Evolutionary conservation across 2,329 filamentous ascomycete species (phyloP).

Genomic region (Periconia macrospinosa): DNA sequence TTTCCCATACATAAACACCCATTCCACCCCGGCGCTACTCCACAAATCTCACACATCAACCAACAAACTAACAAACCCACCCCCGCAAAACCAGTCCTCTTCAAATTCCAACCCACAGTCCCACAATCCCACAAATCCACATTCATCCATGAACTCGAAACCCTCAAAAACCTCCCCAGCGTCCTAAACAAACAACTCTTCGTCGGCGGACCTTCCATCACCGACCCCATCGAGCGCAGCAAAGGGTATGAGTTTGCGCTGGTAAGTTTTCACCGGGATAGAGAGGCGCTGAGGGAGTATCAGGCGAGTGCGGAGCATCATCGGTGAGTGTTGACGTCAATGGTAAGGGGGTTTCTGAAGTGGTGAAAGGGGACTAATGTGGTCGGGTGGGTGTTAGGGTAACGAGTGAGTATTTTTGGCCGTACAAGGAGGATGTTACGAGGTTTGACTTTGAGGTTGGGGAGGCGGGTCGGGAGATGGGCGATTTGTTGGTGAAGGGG

Average conservation of each 20-base stretch:
- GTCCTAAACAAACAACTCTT: slow-evolving; percentile 54
- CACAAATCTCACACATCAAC: too few species aligned
- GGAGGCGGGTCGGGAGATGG: slow-evolving; percentile 38
- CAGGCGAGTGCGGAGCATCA: slow-evolving; percentile 58
- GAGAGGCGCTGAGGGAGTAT: slow-evolving; percentile 52
- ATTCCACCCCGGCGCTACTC: too few species aligned
- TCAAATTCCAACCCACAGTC: slow-evolving; percentile 24
- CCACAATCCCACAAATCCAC: slow-evolving; percentile 46
- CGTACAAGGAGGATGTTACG: slow-evolving; percentile 56
- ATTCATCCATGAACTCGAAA: slow-evolving; percentile 53
- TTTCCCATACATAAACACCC: neutral
- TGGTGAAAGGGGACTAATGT: too few species aligned
- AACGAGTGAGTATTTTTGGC: slow-evolving; percentile 55
- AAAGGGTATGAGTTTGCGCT: slow-evolving; percentile 58
- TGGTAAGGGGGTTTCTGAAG: neutral
- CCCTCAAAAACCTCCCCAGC: slow-evolving; percentile 52
- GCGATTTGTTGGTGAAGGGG: neutral
- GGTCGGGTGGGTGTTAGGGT: slow-evolving; percentile 48
- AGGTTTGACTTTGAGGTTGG: slow-evolving; percentile 60
- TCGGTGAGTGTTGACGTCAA: slow-evolving; percentile 35
- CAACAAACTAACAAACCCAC: too few species aligned
- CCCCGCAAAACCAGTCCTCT: slow-evolving; percentile 22
- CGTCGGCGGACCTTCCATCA: slow-evolving; percentile 58
- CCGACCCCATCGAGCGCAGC: slow-evolving; percentile 54
- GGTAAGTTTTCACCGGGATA: slow-evolving; percentile 55